A percentile compares a stretch with the other conserved stretches of the same genome.
Evolutionary conservation across 2,329 filamentous ascomycete genomes (phyloP).

Genomic region (Verticillium dahliae): DNA sequence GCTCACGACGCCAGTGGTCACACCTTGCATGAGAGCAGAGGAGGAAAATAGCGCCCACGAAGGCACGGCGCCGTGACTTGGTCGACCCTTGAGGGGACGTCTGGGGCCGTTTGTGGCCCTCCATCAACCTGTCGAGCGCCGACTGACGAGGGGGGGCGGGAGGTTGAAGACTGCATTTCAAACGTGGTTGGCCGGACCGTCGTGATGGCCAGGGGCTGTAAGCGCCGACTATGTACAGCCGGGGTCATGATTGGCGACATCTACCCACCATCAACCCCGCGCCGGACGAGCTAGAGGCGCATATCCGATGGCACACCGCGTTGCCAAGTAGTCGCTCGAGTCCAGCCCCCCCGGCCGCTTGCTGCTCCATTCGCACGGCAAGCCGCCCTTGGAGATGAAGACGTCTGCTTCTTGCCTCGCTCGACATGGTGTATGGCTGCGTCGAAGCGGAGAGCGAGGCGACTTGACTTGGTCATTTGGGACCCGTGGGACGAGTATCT

Average conservation of each 20-base stretch:
- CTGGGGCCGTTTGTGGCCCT: not conserved
- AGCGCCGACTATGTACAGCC: constrained; percentile 23
- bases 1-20: constrained; percentile 19
- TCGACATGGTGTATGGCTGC: not conserved
- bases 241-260: constrained; percentile 17
- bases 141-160: constrained; percentile 11
- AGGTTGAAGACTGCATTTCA: constrained; percentile 13
- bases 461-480: not conserved
- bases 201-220: constrained; percentile 27
- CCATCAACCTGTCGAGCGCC: not conserved
- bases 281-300: constrained; percentile 7
- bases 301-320: constrained; percentile 4
- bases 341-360: not conserved
- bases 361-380: constrained; percentile 9
- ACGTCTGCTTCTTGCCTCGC: not conserved
- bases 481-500: not conserved
- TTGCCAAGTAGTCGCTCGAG: not conserved
- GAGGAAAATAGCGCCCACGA: constrained; percentile 28
- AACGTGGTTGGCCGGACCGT: constrained; percentile 33
- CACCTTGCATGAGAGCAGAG: constrained; percentile 29
- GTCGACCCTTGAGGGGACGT: not conserved
- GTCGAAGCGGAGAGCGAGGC: not conserved
- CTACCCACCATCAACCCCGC: constrained; percentile 11
- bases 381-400: not conserved
- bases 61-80: constrained; percentile 7